These are phyloP conservation scores for Aspergillus neotritici DNA, from an alignment of 2,329 filamentous ascomycete species.

Conservation along the genomic window DNA sequence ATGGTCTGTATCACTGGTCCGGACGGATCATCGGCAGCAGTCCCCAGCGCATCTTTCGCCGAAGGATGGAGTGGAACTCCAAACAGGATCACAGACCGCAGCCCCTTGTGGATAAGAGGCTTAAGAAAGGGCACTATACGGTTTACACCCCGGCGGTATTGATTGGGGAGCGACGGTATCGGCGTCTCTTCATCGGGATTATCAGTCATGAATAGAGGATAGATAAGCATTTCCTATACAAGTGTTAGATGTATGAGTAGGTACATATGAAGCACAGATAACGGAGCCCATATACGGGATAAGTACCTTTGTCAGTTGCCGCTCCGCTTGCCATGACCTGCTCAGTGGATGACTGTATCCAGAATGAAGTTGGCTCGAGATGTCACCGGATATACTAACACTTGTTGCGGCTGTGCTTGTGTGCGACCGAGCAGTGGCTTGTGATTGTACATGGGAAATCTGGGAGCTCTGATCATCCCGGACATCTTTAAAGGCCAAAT, in stretches of 20 bases:
- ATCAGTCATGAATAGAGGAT: constrained; percentile 94
- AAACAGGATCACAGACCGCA: constrained; percentile 90
- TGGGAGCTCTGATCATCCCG: constrained; percentile 41
- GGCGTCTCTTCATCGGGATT: constrained; percentile 84
- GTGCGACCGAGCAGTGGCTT: constrained; percentile 38
- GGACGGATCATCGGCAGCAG: constrained; percentile 83
- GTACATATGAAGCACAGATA: not conserved
- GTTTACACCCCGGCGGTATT: constrained; percentile 82
- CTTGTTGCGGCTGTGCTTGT: constrained; percentile 46
- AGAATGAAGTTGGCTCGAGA: constrained; percentile 75
- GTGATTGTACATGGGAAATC: constrained; percentile 38
- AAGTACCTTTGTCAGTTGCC: constrained; percentile 74
- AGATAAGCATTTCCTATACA: constrained; percentile 89
- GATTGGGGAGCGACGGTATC: constrained; percentile 86
- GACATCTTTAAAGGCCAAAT: constrained; percentile 43
- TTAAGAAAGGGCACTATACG: constrained; percentile 77
- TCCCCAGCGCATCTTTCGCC: constrained; percentile 86
- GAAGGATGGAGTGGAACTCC: constrained; percentile 78
- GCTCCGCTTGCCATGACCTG: constrained; percentile 75
- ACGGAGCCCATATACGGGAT: not conserved
- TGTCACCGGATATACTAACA: constrained; percentile 56
- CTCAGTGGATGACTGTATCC: constrained; percentile 77
- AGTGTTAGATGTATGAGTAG: constrained; percentile 1
- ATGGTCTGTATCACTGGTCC: constrained; percentile 88
- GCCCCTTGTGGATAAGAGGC: constrained; percentile 80